These are phyloP conservation scores for Ophiosphaerella narmari DNA, from an alignment of 2,329 filamentous ascomycete genomes.

Conservation along the genomic window DNA sequence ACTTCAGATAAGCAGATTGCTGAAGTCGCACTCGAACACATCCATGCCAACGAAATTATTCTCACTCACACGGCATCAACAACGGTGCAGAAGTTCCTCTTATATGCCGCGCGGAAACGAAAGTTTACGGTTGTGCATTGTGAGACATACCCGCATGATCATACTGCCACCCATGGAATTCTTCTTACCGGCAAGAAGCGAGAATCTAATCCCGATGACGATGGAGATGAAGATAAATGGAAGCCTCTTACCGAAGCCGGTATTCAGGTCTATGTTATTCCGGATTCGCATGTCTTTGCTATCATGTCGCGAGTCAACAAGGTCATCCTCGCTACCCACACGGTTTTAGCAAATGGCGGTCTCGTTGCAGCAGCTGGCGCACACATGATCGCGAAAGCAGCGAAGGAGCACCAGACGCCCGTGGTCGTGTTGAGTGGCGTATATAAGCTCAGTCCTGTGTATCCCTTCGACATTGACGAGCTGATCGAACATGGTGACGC, in stretches of 20 bases:
- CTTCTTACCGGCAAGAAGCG: constrained; percentile 60
- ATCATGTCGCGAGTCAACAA: constrained; percentile 97
- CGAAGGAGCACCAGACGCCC: constrained; percentile 78
- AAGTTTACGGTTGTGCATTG: constrained; percentile 90
- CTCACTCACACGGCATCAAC: constrained; percentile 84
- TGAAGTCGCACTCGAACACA: constrained; percentile 84
- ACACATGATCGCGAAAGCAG: constrained; percentile 80
- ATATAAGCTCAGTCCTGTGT: constrained; percentile 91
- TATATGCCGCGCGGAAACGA: constrained; percentile 84
- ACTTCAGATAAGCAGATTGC: constrained; percentile 94
- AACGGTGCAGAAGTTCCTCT: constrained; percentile 86
- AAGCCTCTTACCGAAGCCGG: constrained; percentile 80
- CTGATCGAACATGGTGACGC: constrained; percentile 87
- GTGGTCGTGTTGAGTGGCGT: constrained; percentile 90
- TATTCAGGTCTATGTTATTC: constrained; percentile 80
- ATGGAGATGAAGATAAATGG: constrained; percentile 62
- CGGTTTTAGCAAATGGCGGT: constrained; percentile 85
- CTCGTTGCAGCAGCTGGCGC: constrained; percentile 85
- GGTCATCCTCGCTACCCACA: constrained; percentile 86
- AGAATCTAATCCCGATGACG: constrained; percentile 53
- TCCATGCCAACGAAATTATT: constrained; percentile 90
- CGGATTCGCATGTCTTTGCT: constrained; percentile 84
- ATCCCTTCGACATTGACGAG: constrained; percentile 79
- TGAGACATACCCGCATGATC: constrained; percentile 72
- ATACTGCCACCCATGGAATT: constrained; percentile 65